phyloP scores from a whole-genome alignment of 202 grass and related monocot genomes.

The Zizania palustris region DNA sequence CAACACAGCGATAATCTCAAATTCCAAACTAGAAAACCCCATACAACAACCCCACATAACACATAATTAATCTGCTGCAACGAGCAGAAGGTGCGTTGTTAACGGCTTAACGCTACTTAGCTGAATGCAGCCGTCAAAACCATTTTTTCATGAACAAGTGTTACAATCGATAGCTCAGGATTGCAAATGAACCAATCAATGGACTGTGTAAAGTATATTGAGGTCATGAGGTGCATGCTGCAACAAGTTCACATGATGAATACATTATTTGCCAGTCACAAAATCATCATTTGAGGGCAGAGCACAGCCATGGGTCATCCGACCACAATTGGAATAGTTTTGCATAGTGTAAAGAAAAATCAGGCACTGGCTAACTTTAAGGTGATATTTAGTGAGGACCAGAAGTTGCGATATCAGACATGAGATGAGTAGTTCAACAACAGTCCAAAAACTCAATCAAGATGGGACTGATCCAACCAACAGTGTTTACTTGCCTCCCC shows the following conservation, averaged over 20 bases:
- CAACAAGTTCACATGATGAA: slow-evolving; percentile 38
- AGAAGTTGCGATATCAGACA: slow-evolving; percentile 43
- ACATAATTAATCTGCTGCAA: too few relatives aligned
- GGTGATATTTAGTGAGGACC: slow-evolving; percentile 35
- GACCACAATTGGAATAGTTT: slow-evolving; percentile 43
- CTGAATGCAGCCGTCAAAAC: neutral
- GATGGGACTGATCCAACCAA: slow-evolving; percentile 22
- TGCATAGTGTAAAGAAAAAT: slow-evolving; percentile 42
- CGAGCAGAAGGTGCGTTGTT: too few relatives aligned
- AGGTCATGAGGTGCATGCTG: neutral
- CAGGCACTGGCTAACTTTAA: slow-evolving; percentile 41
- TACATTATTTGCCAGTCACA: slow-evolving; percentile 52
- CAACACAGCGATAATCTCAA: too few relatives aligned
- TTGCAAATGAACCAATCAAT: neutral
- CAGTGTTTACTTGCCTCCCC: slow-evolving; percentile 40
- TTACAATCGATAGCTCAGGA: neutral
- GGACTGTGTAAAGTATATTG: neutral
- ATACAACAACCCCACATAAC: too few relatives aligned
- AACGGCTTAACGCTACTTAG: too few relatives aligned
- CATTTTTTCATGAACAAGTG: neutral
- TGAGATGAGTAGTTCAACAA: slow-evolving; percentile 28
- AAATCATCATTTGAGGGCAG: slow-evolving; percentile 28
- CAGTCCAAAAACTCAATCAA: slow-evolving; percentile 49
- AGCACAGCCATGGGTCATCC: slow-evolving; percentile 29
- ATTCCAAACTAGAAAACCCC: too few relatives aligned